Conservation (phyloP, 129 eudicot species). For the Escallonia herrerae region DNA sequence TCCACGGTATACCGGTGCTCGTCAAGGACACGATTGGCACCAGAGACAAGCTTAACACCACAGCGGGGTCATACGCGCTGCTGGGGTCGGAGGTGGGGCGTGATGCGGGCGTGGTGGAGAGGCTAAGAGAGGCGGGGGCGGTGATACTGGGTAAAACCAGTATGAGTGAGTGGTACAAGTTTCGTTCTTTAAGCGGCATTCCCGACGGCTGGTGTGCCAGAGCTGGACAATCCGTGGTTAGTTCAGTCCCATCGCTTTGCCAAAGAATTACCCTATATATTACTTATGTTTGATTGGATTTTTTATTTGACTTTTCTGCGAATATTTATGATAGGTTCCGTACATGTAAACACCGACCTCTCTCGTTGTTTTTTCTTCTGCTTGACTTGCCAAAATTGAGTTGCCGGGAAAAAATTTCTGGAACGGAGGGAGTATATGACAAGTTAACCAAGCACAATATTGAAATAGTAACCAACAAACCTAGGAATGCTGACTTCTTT, state of each 20-base stretch:
- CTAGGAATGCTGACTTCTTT: too few relatives aligned
- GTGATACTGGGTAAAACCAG: slow-evolving; percentile 35
- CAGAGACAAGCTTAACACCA: slow-evolving; percentile 29
- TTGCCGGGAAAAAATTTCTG: too few relatives aligned
- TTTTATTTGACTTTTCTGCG: too few relatives aligned
- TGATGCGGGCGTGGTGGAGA: slow-evolving; percentile 37
- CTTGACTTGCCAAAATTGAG: too few relatives aligned
- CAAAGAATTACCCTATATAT: too few relatives aligned
- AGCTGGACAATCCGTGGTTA: slow-evolving; percentile 33
- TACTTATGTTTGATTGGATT: too few relatives aligned
- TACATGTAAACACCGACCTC: too few relatives aligned
- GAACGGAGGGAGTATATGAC: too few relatives aligned
- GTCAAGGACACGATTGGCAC: slow-evolving; percentile 32
- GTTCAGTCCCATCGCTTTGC: background rate
- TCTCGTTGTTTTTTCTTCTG: too few relatives aligned
- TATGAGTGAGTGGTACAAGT: slow-evolving; percentile 40
- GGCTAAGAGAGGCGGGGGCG: slow-evolving; percentile 35
- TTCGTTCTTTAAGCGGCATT: slow-evolving; percentile 19
- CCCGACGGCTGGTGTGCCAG: slow-evolving; percentile 43
- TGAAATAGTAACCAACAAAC: too few relatives aligned
- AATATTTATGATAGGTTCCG: too few relatives aligned
- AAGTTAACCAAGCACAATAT: too few relatives aligned
- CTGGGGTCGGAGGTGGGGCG: slow-evolving; percentile 29
- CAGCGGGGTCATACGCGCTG: slow-evolving; percentile 41
- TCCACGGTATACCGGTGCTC: slow-evolving; percentile 40